phyloP scores from a whole-genome alignment of 352 stramenopile species.

The Globisporangium heterothallicum region DNA sequence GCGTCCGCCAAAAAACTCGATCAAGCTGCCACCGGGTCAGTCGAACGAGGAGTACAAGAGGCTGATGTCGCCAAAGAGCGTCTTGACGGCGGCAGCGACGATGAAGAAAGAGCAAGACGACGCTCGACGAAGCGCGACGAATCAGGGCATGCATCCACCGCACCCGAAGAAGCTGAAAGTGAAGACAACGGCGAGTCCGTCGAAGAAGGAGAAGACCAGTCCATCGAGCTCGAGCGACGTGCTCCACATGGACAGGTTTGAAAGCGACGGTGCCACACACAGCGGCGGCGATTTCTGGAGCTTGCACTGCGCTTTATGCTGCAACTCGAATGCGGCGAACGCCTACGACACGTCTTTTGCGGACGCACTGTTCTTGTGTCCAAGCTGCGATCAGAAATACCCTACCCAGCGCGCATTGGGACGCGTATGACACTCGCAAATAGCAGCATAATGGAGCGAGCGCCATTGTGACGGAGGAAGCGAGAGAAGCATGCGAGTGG shows the following conservation, averaged over 20 bases:
- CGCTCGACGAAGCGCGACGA: neutral
- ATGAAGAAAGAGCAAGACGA: neutral
- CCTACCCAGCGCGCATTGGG: constrained; percentile 66
- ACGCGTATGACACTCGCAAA: constrained; percentile 23
- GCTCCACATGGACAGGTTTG: constrained; percentile 27
- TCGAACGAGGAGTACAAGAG: neutral
- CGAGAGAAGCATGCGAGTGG: constrained; percentile 1
- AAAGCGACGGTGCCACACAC: constrained; percentile 9
- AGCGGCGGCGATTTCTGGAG: constrained; percentile 25
- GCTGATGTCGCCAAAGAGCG: constrained; percentile 7
- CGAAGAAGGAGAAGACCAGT: constrained; percentile 23
- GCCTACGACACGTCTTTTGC: constrained; percentile 30
- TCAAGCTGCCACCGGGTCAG: constrained; percentile 12
- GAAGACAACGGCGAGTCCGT: neutral
- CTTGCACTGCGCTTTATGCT: constrained; percentile 58
- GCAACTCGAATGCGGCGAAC: constrained; percentile 27
- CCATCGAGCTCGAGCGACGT: constrained; percentile 49
- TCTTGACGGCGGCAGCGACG: neutral
- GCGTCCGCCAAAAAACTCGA: constrained; percentile 20
- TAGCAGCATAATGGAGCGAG: neutral
- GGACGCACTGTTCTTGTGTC: constrained; percentile 62
- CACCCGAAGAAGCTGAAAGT: neutral
- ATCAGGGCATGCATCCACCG: neutral
- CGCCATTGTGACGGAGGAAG: constrained; percentile 11
- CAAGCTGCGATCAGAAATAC: constrained; percentile 75